Base-by-base conservation (phyloP, 495 filamentous ascomycete genomes). In the Aspergillus heteromorphus region DNA sequence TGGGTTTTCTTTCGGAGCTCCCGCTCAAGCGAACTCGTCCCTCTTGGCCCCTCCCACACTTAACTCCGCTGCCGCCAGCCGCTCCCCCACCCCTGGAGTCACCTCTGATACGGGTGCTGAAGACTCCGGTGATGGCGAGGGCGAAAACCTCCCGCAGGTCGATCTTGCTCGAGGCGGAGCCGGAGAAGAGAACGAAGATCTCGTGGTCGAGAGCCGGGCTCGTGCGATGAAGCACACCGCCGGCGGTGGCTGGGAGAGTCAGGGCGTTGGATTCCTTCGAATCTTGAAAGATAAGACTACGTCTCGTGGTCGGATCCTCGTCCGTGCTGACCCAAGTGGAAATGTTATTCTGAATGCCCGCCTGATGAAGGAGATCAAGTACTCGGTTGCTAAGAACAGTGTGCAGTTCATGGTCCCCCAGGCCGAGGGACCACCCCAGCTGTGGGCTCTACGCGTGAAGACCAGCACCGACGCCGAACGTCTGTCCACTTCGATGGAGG, bases 101-200 rank as follows among this genome's bases (percentile, higher is more conserved):
- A 81, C 83, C 40, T 82, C 81, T 18, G 77, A 77, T 31, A 80
- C 82, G n/a, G 82, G 83, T 13, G 84, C 83, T 2, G 84, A 84
- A 36, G 73, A 76, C 50, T 76, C 80, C 19, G 75, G 68, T 38
- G 70, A 75, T 49, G 80, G 80, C 42, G 81, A 82, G 14, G 79
- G 77, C 51, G 77, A 80, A 58, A 70, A 78, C 45, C 74, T 79
- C 45, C 64, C 69, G 11, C 67, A 78, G 41, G 77, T 87, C 49
- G 80, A 86, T 65, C 76, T 89, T 57, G 79, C 82, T 48, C 70
- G 74, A 42, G 76, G 77, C 53, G 79, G 83, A 20, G 80, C 81
- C 41, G 87, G 86, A 7, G 87, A 91, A 64, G 86, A 89, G 62
- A 74, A 89, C 53, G 88, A 92, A 62, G 73, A 77, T 27, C 70